Evolutionary conservation across 2,329 filamentous ascomycete genomes (phyloP).

Genomic region (Neopestalotiopsis clavispora): DNA sequence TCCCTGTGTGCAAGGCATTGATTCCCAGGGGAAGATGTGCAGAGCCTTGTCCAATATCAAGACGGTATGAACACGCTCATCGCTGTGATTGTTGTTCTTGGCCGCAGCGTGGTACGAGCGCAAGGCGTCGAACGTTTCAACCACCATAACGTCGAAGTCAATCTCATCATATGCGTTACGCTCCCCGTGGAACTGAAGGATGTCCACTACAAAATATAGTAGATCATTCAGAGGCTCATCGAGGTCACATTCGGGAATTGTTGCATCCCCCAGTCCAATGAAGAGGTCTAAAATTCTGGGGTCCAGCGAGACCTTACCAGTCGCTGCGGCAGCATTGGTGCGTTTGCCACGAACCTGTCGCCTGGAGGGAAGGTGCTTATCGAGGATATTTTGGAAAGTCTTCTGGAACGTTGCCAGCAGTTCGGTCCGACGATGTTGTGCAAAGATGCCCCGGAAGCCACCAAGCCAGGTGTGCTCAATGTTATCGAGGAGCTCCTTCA

Average conservation of each 20-base stretch:
- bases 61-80: conserved; percentile 72
- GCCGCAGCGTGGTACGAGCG: conserved; percentile 72
- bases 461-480: conserved; percentile 95
- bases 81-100: conserved; percentile 43
- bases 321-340: conserved; percentile 43
- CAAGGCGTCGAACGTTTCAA: conserved; percentile 86
- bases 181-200: conserved; percentile 95
- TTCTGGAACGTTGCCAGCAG: conserved; percentile 77
- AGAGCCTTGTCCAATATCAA: conserved; percentile 90
- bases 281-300: conserved; percentile 82
- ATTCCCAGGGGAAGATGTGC: conserved; percentile 95
- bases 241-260: conserved; percentile 70
- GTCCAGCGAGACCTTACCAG: conserved; percentile 53
- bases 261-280: conserved; percentile 79
- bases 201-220: conserved; percentile 94
- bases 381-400: conserved; percentile 78
- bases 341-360: conserved; percentile 64
- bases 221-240: conserved; percentile 92
- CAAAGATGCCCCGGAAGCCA: conserved; percentile 94
- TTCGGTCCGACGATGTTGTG: conserved; percentile 69
- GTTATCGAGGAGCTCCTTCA: conserved; percentile 79
- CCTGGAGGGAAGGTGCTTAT: conserved; percentile 85
- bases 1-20: conserved; percentile 80
- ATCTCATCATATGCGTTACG: conserved; percentile 97
- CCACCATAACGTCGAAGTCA: conserved; percentile 89